phyloP scores from a whole-genome alignment of 805 yeast genomes.

The Spathaspora boniae region DNA sequence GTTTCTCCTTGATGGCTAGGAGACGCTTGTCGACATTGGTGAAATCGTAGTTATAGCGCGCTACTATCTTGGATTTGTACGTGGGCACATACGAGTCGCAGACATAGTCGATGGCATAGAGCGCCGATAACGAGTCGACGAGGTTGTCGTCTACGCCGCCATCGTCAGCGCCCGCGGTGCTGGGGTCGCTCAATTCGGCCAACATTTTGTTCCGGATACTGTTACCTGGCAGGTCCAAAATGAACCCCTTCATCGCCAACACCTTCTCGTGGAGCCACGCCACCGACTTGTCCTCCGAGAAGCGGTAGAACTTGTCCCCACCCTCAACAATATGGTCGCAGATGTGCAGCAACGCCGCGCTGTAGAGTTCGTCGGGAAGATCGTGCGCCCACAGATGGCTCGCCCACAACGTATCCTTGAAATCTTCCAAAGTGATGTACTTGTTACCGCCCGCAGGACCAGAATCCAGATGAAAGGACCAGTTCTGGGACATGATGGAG shows the following conservation, averaged over 20 bases:
- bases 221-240: slow-evolving; percentile 10
- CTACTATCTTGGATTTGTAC: slow-evolving; percentile 14
- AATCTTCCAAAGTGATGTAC: slow-evolving; percentile 42
- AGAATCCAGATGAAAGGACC: too few relatives aligned
- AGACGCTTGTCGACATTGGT: slow-evolving; percentile 17
- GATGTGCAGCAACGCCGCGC: slow-evolving; percentile 19
- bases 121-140: slow-evolving; percentile 22
- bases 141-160: slow-evolving; percentile 6
- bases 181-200: slow-evolving; percentile 16
- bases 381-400: slow-evolving; percentile 27
- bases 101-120: slow-evolving; percentile 45
- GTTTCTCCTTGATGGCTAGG: slow-evolving; percentile 13
- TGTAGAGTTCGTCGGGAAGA: slow-evolving; percentile 20
- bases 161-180: slow-evolving; percentile 19
- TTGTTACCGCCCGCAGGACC: too few relatives aligned
- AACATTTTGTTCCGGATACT: slow-evolving; percentile 17
- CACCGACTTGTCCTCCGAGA: slow-evolving; percentile 36
- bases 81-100: slow-evolving; percentile 39
- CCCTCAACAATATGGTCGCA: slow-evolving; percentile 33
- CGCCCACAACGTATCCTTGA: slow-evolving; percentile 32
- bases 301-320: slow-evolving; percentile 37
- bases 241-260: slow-evolving; percentile 16
- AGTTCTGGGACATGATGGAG: slow-evolving; percentile 29
- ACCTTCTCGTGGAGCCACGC: slow-evolving; percentile 38
- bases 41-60: slow-evolving; percentile 18